Percentiles rank a stretch among this genome's conserved stretches.
Conservation (phyloP, 352 stramenopile genomes). For the Globisporangium parvum region DNA sequence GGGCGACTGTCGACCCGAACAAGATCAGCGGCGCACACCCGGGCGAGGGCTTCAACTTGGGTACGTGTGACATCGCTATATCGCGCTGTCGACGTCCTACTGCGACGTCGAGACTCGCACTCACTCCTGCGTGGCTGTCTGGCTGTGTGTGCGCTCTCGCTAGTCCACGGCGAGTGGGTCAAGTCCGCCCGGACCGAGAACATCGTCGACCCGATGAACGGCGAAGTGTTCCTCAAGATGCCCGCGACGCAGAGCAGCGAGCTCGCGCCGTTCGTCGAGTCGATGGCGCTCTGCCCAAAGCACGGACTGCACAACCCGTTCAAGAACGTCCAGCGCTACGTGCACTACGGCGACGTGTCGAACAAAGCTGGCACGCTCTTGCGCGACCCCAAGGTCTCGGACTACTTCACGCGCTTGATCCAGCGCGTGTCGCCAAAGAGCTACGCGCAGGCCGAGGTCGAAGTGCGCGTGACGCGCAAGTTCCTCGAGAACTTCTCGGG, state of each 20-base stretch:
- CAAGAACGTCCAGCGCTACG: conserved; percentile 95
- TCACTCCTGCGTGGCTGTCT: too few species aligned
- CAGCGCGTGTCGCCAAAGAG: conserved; percentile 97
- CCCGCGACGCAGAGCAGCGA: conserved; percentile 89
- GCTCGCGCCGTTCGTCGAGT: conserved; percentile 90
- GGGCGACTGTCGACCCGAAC: conserved; percentile 90
- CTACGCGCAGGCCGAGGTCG: conserved; percentile 91
- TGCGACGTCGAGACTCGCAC: background rate
- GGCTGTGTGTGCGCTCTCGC: conserved; percentile 1
- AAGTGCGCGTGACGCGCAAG: conserved; percentile 91
- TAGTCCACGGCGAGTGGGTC: conserved; percentile 89
- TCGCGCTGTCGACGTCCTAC: background rate
- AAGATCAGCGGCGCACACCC: conserved; percentile 73
- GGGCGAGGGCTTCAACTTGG: conserved; percentile 86
- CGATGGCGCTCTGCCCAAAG: conserved; percentile 91
- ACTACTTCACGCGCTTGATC: conserved; percentile 96
- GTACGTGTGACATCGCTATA: conserved; percentile 17
- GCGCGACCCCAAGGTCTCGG: conserved; percentile 84
- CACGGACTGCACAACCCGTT: conserved; percentile 97
- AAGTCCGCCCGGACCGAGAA: conserved; percentile 57
- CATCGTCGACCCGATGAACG: conserved; percentile 94
- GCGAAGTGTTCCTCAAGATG: conserved; percentile 92
- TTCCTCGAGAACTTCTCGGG: conserved; percentile 98
- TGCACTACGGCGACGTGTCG: conserved; percentile 75
- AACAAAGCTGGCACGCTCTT: conserved; percentile 81